phyloP scores from a whole-genome alignment of 1,139 yeast species.

The Pichia sp. region DNA sequence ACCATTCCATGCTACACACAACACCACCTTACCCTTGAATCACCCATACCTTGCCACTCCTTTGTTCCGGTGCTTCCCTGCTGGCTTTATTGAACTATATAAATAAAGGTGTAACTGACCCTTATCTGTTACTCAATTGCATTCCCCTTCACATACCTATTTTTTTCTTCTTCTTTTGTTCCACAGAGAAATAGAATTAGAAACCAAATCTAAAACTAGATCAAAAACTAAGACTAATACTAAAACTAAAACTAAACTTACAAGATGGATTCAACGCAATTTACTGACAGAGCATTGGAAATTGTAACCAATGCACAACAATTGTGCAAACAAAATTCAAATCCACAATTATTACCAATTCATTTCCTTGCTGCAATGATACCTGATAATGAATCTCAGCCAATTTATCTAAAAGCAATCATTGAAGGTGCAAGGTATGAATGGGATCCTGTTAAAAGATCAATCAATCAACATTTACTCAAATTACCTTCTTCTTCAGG shows the following conservation, averaged over 20 bases:
- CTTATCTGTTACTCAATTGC: too few relatives aligned
- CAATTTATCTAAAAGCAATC: slow-evolving; percentile 73
- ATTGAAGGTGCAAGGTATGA: slow-evolving; percentile 85
- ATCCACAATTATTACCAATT: slow-evolving; percentile 75
- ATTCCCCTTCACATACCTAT: too few relatives aligned
- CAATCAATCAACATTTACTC: slow-evolving; percentile 73
- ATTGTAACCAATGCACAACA: slow-evolving; percentile 73
- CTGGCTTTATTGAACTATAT: too few relatives aligned
- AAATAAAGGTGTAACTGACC: too few relatives aligned
- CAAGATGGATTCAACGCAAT: slow-evolving; percentile 51
- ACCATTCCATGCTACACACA: not conserved
- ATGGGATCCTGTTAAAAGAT: slow-evolving; percentile 71
- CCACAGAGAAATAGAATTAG: too few relatives aligned
- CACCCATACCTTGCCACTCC: not conserved
- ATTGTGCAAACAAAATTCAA: slow-evolving; percentile 76
- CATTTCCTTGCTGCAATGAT: slow-evolving; percentile 92
- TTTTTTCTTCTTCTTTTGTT: too few relatives aligned
- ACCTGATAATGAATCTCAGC: slow-evolving; percentile 44
- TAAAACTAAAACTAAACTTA: not conserved
- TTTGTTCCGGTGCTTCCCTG: not conserved
- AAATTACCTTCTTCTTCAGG: slow-evolving; percentile 84
- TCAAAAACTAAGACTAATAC: not conserved
- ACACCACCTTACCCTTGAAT: not conserved
- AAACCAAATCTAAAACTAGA: not conserved
- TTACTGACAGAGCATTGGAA: slow-evolving; percentile 88